phyloP scores from a whole-genome alignment of 1,284 basidiomycete species.

The Ustilago xerochloae region DNA sequence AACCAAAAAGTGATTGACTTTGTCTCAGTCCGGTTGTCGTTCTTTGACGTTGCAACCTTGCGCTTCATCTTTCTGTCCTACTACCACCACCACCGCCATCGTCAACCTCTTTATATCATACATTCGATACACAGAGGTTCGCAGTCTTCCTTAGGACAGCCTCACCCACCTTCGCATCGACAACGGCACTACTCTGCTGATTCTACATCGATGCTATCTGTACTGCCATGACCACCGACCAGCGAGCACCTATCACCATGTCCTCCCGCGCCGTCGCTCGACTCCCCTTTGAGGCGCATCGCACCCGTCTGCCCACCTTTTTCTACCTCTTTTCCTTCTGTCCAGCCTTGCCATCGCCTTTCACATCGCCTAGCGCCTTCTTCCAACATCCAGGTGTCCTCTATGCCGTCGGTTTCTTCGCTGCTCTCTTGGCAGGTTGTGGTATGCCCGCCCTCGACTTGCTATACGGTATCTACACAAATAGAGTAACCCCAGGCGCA shows the following conservation, averaged over 20 bases:
- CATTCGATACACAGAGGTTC: neutral
- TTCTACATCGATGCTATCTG: conserved; percentile 6
- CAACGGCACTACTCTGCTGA: conserved; percentile 1
- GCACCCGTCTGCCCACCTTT: conserved; percentile 38
- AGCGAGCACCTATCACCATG: conserved; percentile 5
- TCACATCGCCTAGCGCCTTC: conserved; percentile 41
- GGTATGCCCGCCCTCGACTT: conserved; percentile 60
- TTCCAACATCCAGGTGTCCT: conserved; percentile 55
- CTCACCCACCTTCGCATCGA: neutral
- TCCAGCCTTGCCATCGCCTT: conserved; percentile 31
- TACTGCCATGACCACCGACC: neutral
- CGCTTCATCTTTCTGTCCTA: neutral
- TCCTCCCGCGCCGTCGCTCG: conserved; percentile 19
- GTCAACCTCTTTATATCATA: neutral
- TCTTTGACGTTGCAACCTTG: neutral
- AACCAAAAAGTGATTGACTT: neutral
- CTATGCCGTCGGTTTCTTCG: conserved; percentile 52
- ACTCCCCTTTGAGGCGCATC: conserved; percentile 37
- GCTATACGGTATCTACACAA: conserved; percentile 63
- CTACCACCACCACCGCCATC: neutral
- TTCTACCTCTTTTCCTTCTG: conserved; percentile 62
- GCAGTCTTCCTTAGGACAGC: neutral
- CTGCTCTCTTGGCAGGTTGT: conserved; percentile 53
- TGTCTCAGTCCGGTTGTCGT: neutral
- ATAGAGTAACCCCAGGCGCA: conserved; percentile 45